A percentile compares a stretch with the other conserved stretches of the same genome.
phyloP scores from a whole-genome alignment of 768 basidiomycete genomes.

The Auricularia sp. region DNA sequence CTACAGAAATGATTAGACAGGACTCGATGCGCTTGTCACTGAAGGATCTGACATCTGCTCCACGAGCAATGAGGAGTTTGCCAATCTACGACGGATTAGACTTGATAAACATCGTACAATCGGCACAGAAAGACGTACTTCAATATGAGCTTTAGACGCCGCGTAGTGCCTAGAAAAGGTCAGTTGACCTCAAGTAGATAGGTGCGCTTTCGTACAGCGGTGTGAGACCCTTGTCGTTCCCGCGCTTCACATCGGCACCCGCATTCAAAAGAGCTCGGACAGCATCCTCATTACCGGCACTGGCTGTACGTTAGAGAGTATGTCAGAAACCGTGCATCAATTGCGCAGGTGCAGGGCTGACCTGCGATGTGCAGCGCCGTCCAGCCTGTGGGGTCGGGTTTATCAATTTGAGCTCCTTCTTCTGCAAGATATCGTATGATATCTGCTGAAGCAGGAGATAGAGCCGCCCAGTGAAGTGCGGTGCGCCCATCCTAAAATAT shows the following conservation, averaged over 20 bases:
- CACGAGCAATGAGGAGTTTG: slow-evolving; percentile 70
- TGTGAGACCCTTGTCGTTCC: slow-evolving; percentile 74
- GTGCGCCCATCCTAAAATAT: slow-evolving; percentile 60
- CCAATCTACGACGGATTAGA: slow-evolving; percentile 54
- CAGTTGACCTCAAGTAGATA: neutral
- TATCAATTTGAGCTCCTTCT: slow-evolving; percentile 59
- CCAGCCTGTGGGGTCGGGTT: slow-evolving; percentile 61
- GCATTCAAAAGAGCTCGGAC: slow-evolving; percentile 71
- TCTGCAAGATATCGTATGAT: slow-evolving; percentile 60
- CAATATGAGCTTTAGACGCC: slow-evolving; percentile 81
- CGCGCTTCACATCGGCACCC: slow-evolving; percentile 70
- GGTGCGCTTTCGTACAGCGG: slow-evolving; percentile 50
- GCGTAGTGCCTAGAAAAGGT: slow-evolving; percentile 65
- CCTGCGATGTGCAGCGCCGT: slow-evolving; percentile 74
- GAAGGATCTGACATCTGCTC: slow-evolving; percentile 73
- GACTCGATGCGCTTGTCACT: slow-evolving; percentile 10
- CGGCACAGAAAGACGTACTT: slow-evolving; percentile 32
- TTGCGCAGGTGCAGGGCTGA: slow-evolving; percentile 19
- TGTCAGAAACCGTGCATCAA: no score
- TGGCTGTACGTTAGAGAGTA: slow-evolving; percentile 35
- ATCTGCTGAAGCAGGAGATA: slow-evolving; percentile 52
- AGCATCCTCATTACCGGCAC: slow-evolving; percentile 68
- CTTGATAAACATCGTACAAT: no score
- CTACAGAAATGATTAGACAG: slow-evolving; percentile 34
- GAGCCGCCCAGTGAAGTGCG: slow-evolving; percentile 79